A percentile compares a stretch with the other conserved stretches of the same genome.
Evolutionary conservation across 768 basidiomycete species (phyloP).

Genomic region (Multifurca ochricompacta): DNA sequence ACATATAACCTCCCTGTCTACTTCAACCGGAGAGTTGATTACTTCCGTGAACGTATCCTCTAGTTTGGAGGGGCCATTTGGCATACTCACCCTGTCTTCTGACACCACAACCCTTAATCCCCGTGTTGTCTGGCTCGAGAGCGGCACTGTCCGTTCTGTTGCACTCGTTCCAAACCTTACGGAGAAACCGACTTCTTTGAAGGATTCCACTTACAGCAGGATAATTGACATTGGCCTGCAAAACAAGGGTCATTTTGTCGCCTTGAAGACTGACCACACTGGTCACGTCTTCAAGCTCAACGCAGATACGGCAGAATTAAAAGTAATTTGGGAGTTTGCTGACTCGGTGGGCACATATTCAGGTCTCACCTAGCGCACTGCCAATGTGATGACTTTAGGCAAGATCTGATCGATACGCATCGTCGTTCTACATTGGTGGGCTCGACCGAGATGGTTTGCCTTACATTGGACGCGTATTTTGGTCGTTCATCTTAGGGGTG

Average conservation of each 20-base stretch:
- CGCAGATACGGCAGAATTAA: constrained; percentile 33
- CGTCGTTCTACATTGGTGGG: constrained; percentile 52
- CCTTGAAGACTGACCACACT: constrained; percentile 45
- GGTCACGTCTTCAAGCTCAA: constrained; percentile 48
- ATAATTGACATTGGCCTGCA: constrained; percentile 57
- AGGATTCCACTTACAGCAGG: constrained; percentile 38
- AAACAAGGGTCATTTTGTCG: constrained; percentile 53
- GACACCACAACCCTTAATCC: constrained; percentile 23
- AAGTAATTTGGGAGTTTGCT: constrained; percentile 47
- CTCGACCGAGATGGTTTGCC: constrained; percentile 41
- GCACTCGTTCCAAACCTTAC: constrained; percentile 45
- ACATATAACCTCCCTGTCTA: constrained; percentile 54
- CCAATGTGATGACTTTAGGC: constrained; percentile 28
- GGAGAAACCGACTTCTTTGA: constrained; percentile 37
- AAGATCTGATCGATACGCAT: constrained; percentile 34
- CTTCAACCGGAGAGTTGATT: constrained; percentile 45
- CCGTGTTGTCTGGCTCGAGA: constrained; percentile 48
- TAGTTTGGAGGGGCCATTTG: constrained; percentile 31
- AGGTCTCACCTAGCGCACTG: neutral
- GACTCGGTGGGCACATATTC: constrained; percentile 37
- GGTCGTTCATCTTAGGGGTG: constrained; percentile 53
- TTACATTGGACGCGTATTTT: constrained; percentile 57
- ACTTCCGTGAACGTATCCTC: constrained; percentile 48
- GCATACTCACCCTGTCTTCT: constrained; percentile 31
- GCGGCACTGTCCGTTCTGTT: constrained; percentile 42